phyloP scores from a whole-genome alignment of 805 yeast species.

The Komagataella mondaviorum region DNA sequence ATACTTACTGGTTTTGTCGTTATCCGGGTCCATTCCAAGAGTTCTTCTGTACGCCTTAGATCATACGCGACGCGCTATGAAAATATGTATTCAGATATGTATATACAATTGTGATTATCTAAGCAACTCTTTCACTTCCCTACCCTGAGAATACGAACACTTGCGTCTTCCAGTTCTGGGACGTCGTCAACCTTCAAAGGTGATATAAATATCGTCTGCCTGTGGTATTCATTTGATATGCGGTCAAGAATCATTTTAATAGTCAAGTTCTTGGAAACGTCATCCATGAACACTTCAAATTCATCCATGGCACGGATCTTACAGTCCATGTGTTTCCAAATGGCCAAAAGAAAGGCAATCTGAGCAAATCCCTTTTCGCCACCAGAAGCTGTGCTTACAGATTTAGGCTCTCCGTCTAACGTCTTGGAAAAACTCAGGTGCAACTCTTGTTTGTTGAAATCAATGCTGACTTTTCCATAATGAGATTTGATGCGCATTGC shows the following conservation, averaged over 20 bases:
- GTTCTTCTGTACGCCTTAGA: neutral
- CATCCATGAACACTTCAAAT: constrained; percentile 96
- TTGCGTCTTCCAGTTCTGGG: constrained; percentile 10
- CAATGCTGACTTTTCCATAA: constrained; percentile 58
- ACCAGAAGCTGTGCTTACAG: constrained; percentile 80
- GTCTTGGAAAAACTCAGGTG: constrained; percentile 50
- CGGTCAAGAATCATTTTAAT: constrained; percentile 61
- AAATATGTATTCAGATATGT: too few relatives aligned
- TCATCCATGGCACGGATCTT: constrained; percentile 87
- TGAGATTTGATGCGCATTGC: constrained; percentile 58
- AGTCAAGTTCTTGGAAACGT: constrained; percentile 73
- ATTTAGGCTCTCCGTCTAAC: constrained; percentile 42
- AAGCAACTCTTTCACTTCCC: neutral
- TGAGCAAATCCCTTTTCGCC: constrained; percentile 96
- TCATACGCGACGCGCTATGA: neutral
- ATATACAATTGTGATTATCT: neutral
- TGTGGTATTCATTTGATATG: constrained; percentile 44
- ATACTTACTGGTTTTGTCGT: neutral
- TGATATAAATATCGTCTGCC: constrained; percentile 86
- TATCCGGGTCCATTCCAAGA: neutral
- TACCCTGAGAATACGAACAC: constrained; percentile 3
- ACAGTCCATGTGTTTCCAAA: constrained; percentile 90
- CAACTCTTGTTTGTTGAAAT: constrained; percentile 34
- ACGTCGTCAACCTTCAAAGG: constrained; percentile 80
- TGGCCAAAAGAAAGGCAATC: constrained; percentile 71